Evolutionary conservation across 805 yeast species (phyloP).

Genomic region (Suhomyces faveliae): DNA sequence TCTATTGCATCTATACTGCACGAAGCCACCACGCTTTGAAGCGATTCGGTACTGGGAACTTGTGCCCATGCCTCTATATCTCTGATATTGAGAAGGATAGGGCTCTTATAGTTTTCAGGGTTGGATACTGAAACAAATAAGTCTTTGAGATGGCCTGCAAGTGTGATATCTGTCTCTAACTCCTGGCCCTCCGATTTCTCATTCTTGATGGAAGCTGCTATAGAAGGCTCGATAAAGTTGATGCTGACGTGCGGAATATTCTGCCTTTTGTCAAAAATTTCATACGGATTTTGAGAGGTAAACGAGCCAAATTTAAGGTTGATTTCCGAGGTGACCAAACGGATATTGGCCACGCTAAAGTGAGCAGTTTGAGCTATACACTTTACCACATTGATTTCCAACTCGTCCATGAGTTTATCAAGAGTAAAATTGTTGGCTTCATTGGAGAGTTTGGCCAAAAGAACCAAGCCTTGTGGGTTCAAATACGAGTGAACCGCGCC

Average conservation of each 20-base stretch:
- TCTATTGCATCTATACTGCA: slow-evolving; percentile 18
- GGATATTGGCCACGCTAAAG: slow-evolving; percentile 40
- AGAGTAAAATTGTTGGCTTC: slow-evolving; percentile 38
- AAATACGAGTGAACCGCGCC: slow-evolving; percentile 48
- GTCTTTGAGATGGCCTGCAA: slow-evolving; percentile 35
- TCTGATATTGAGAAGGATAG: slow-evolving; percentile 16
- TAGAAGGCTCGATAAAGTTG: slow-evolving; percentile 31
- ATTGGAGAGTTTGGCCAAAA: slow-evolving; percentile 37
- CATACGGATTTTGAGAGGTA: slow-evolving; percentile 17
- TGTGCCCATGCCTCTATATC: slow-evolving; percentile 41
- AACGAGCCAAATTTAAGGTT: slow-evolving; percentile 38
- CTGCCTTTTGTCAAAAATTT: slow-evolving; percentile 29
- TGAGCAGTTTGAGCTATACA: slow-evolving; percentile 36
- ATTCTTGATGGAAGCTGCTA: slow-evolving; percentile 26
- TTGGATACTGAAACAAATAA: slow-evolving; percentile 20
- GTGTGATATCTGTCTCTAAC: slow-evolving; percentile 11
- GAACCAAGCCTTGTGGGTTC: slow-evolving; percentile 44
- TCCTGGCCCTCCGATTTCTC: slow-evolving; percentile 7
- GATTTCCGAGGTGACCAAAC: slow-evolving; percentile 49
- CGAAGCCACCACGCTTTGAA: slow-evolving; percentile 15
- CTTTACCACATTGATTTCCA: slow-evolving; percentile 60
- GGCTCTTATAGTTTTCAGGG: slow-evolving; percentile 20
- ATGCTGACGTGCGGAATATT: slow-evolving; percentile 26
- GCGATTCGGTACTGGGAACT: slow-evolving; percentile 12
- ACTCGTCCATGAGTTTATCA: slow-evolving; percentile 55